Evolutionary conservation across 192 early-diverging fungal genomes (phyloP), one percentile per base, ranked within the genome.

Genomic region (Physocladia obscura): DNA sequence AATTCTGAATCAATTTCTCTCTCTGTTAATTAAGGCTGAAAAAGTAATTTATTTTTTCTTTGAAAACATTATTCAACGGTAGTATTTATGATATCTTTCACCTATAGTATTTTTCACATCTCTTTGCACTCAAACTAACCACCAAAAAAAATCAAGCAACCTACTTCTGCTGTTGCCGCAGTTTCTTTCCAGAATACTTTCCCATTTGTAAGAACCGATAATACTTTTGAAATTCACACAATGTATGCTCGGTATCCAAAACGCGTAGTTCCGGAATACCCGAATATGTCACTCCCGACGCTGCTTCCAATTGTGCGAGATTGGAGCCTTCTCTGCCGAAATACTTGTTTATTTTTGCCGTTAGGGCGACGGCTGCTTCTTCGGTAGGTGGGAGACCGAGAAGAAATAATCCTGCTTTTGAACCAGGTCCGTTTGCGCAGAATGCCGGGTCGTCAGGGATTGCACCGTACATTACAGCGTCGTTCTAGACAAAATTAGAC

Each of bases 391-490:
- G 31, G 31, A 60, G 19, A 8, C 36, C 57, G 30, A 60, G 36
- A 2, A 37, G 26, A 19, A 11, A 8, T 15, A 60, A 24, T 17
- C 30, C 57, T n/a, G n/a, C 36, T 17, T 27, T 8, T 19, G 57
- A 26, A 19, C 57, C 57, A n/a, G 57, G 57, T 15, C 57, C 57
- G 1, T 15, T 19, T 19, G 15, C 19, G 30, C 57, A 60, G 35
- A 60, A 60, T n/a, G 11, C 11, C 19, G 0, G 1, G 30, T 60
- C 57, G 24, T 60, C 57, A 15, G 57, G 31, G 1, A 60, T 60
- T 32, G 57, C 57, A 60, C 57, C 57, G 36, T 60, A 60, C 57
- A 60, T 60, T 8, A 60, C 57, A 17, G 57, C 57, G 35, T 60
- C 57, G 24, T 60, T 60, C 57, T 60, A 36, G 17, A 37, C 30